A percentile compares a stretch with the other conserved stretches of the same genome.
Evolutionary conservation across 805 yeast species (phyloP).

Genomic region (fission yeast (Schizosaccharomyces pombe)): DNA sequence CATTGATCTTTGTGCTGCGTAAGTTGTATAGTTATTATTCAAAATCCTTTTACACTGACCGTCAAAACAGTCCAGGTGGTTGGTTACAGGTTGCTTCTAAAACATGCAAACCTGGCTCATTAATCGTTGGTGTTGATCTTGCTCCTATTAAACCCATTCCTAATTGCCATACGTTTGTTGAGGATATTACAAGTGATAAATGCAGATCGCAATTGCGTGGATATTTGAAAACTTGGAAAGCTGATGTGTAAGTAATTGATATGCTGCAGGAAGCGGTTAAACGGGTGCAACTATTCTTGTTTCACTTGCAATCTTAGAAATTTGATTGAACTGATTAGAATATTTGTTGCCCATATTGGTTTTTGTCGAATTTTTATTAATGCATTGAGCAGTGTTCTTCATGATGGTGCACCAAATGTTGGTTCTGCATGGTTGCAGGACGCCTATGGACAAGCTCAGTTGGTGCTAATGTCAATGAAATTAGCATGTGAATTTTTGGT

Average conservation of each 20-base stretch:
- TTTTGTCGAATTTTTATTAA: background rate
- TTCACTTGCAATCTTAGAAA: background rate
- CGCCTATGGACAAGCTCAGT: slow-evolving; percentile 93
- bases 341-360: background rate
- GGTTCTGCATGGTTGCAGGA: slow-evolving; percentile 99
- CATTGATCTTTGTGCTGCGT: slow-evolving; percentile 96
- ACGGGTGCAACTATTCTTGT: background rate
- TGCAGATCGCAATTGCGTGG: slow-evolving; percentile 88
- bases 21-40: too few species aligned
- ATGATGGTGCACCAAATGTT: slow-evolving; percentile 99
- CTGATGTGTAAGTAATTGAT: too few species aligned
- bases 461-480: slow-evolving; percentile 78
- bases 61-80: slow-evolving; percentile 68
- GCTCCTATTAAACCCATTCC: slow-evolving; percentile 95
- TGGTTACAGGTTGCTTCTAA: slow-evolving; percentile 99
- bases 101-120: slow-evolving; percentile 72
- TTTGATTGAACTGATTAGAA: background rate
- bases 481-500: slow-evolving; percentile 80
- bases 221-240: slow-evolving; percentile 95
- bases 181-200: slow-evolving; percentile 94
- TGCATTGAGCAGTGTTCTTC: too few species aligned
- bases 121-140: slow-evolving; percentile 95
- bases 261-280: slow-evolving; percentile 20
- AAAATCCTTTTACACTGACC: too few species aligned
- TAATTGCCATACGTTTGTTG: slow-evolving; percentile 77